These are phyloP conservation scores for Golubevia pallescens DNA, from an alignment of 1,284 basidiomycete genomes.

Conservation along the genomic window DNA sequence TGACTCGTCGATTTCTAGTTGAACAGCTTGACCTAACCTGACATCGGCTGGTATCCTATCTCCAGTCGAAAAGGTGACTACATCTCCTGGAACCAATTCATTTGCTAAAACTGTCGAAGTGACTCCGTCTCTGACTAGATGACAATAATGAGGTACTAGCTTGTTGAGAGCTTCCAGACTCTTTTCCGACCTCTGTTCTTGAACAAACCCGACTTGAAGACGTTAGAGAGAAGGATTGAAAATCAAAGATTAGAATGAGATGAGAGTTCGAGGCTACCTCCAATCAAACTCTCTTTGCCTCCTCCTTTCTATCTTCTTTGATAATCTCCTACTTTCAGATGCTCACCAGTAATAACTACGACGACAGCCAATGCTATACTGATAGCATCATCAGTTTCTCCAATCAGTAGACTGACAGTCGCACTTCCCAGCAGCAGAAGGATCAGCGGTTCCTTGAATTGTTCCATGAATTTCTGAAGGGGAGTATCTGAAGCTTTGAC, in stretches of 20 bases:
- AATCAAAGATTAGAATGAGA: slow-evolving; percentile 56
- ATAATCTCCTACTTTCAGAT: slow-evolving; percentile 24
- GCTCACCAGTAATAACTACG: slow-evolving; percentile 47
- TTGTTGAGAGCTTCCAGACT: slow-evolving; percentile 59
- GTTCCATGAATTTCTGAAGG: slow-evolving; percentile 46
- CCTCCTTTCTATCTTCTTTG: background rate
- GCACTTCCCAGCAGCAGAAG: slow-evolving; percentile 52
- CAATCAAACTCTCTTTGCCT: background rate
- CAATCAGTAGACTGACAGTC: slow-evolving; percentile 44
- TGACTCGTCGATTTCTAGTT: slow-evolving; percentile 55
- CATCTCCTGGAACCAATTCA: slow-evolving; percentile 58
- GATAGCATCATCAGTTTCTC: slow-evolving; percentile 57
- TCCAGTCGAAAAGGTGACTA: slow-evolving; percentile 50
- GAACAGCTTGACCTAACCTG: slow-evolving; percentile 35
- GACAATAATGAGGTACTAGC: slow-evolving; percentile 59
- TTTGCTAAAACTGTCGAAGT: slow-evolving; percentile 34
- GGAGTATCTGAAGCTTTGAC: slow-evolving; percentile 32
- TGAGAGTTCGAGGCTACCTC: slow-evolving; percentile 7
- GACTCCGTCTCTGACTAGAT: slow-evolving; percentile 43
- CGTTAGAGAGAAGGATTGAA: background rate
- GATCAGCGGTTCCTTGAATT: slow-evolving; percentile 57
- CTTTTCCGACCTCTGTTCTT: slow-evolving; percentile 61
- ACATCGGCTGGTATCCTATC: slow-evolving; percentile 57
- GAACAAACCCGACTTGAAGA: slow-evolving; percentile 46
- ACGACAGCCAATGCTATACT: slow-evolving; percentile 54